Conservation (phyloP, 495 filamentous ascomycete species). For the Astrocystis sublimbata region DNA sequence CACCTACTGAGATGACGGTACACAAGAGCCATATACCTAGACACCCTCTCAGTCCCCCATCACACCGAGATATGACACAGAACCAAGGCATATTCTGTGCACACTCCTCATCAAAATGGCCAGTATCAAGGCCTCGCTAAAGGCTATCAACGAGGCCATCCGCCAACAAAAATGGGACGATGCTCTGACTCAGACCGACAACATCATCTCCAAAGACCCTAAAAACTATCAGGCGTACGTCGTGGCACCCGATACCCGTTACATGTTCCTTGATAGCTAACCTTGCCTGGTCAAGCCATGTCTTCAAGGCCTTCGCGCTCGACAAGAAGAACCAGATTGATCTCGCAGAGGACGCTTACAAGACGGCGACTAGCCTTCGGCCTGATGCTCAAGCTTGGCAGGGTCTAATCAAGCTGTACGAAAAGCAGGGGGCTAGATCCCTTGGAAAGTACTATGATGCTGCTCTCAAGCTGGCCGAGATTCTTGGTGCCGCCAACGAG, state of each 20-base stretch:
- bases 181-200: slow-evolving; percentile 66
- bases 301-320: slow-evolving; percentile 79
- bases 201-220: slow-evolving; percentile 67
- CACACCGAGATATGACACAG: slow-evolving; percentile 18
- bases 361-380: slow-evolving; percentile 63
- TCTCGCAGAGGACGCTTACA: slow-evolving; percentile 73
- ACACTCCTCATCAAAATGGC: slow-evolving; percentile 42
- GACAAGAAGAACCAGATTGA: slow-evolving; percentile 71
- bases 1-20: slow-evolving; percentile 4
- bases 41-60: not conserved
- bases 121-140: slow-evolving; percentile 73
- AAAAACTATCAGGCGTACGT: slow-evolving; percentile 78
- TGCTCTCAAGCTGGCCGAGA: slow-evolving; percentile 67
- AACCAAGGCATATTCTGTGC: not conserved
- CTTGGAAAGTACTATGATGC: slow-evolving; percentile 74
- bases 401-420: slow-evolving; percentile 83
- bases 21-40: not conserved
- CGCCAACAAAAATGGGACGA: slow-evolving; percentile 77
- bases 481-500: slow-evolving; percentile 68
- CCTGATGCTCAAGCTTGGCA: slow-evolving; percentile 76
- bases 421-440: slow-evolving; percentile 67
- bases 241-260: not conserved
- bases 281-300: slow-evolving; percentile 31
- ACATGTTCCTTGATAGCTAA: not conserved
- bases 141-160: slow-evolving; percentile 76